Conservation (phyloP, 2,329 filamentous ascomycete species). For the Colletotrichum horii region DNA sequence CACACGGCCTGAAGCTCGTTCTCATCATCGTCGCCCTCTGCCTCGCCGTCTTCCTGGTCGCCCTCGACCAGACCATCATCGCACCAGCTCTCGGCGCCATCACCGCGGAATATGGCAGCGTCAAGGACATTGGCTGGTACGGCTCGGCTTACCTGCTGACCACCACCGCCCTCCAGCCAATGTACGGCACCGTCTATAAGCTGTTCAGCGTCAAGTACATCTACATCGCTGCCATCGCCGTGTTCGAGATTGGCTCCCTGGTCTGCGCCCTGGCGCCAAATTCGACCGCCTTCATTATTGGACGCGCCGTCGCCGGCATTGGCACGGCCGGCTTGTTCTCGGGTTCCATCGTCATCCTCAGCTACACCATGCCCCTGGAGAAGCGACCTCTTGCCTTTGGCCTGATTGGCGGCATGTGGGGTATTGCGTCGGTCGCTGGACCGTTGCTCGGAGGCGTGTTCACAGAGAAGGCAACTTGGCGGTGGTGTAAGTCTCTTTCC, state of each 20-base stretch:
- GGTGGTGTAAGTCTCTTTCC: slow-evolving; percentile 45
- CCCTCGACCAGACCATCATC: slow-evolving; percentile 56
- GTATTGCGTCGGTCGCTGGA: slow-evolving; percentile 56
- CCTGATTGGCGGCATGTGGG: slow-evolving; percentile 60
- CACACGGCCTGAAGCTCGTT: slow-evolving; percentile 40
- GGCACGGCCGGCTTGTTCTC: slow-evolving; percentile 57
- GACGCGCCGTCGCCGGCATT: slow-evolving; percentile 56
- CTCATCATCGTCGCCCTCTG: slow-evolving; percentile 50
- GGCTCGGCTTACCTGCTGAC: slow-evolving; percentile 54
- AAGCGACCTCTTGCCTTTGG: slow-evolving; percentile 61
- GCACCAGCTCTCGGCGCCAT: slow-evolving; percentile 59
- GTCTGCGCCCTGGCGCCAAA: slow-evolving; percentile 49
- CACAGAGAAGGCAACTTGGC: slow-evolving; percentile 54
- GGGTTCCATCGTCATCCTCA: slow-evolving; percentile 53
- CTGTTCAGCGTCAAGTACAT: slow-evolving; percentile 53
- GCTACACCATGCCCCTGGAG: slow-evolving; percentile 53
- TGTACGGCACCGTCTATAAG: slow-evolving; percentile 56
- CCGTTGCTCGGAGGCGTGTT: slow-evolving; percentile 57
- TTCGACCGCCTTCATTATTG: slow-evolving; percentile 55
- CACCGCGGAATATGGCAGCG: slow-evolving; percentile 46
- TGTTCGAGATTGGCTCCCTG: slow-evolving; percentile 50
- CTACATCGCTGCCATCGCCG: slow-evolving; percentile 47
- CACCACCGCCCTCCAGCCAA: slow-evolving; percentile 53
- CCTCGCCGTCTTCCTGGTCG: slow-evolving; percentile 53
- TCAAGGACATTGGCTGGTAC: slow-evolving; percentile 59